Evolutionary conservation across 352 stramenopile species (phyloP).

Genomic region (Peronospora tabacina): DNA sequence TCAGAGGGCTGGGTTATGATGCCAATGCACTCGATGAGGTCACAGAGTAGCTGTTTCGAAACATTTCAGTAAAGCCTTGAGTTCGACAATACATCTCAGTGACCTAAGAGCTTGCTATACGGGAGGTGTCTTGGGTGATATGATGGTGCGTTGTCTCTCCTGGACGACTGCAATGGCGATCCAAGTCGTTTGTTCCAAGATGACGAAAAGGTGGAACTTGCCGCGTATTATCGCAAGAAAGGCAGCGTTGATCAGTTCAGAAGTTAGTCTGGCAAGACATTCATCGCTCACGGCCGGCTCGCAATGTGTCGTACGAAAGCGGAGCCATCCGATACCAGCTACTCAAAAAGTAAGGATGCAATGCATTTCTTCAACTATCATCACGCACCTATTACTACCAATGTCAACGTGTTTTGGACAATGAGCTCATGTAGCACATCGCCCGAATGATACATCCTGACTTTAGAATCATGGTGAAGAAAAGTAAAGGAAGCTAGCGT

Average conservation of each 20-base stretch:
- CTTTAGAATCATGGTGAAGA: conserved; percentile 10
- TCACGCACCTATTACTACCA: conserved; percentile 56
- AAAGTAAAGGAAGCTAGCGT: too few relatives aligned
- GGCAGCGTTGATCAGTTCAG: conserved; percentile 65
- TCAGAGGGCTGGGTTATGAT: conserved; percentile 44
- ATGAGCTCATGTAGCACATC: conserved; percentile 32
- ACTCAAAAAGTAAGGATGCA: background rate
- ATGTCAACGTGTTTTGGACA: conserved; percentile 51
- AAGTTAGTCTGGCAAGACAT: background rate
- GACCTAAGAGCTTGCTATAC: conserved; percentile 14
- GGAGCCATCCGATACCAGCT: conserved; percentile 44
- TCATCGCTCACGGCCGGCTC: background rate
- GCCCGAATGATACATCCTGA: conserved; percentile 23
- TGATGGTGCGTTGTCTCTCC: conserved; percentile 48
- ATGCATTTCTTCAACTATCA: background rate
- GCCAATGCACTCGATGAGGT: conserved; percentile 62
- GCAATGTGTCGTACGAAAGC: conserved; percentile 48
- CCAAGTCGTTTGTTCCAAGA: conserved; percentile 64
- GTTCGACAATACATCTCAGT: background rate
- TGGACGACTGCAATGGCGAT: conserved; percentile 60
- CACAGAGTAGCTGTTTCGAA: conserved; percentile 39
- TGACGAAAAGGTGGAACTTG: conserved; percentile 51
- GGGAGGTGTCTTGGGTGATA: conserved; percentile 52
- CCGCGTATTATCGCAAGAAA: conserved; percentile 32
- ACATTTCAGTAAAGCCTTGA: conserved; percentile 1